phyloP scores from a whole-genome alignment of 2,329 filamentous ascomycete species.

The Cercospora citrullina region DNA sequence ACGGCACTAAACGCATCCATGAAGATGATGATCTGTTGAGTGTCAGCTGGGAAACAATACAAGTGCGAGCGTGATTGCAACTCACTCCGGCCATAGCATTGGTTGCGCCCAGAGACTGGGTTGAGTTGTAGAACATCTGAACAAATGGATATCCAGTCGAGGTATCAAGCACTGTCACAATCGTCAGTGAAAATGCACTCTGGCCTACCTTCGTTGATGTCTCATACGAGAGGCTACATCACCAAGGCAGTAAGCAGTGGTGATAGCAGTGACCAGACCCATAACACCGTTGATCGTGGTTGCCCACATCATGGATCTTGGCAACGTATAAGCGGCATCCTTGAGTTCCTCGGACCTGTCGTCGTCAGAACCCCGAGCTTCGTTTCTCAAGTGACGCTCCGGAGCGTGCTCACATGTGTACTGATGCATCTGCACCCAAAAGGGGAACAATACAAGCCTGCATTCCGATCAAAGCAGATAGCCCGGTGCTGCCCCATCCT shows the following conservation, averaged over 20 bases:
- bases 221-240: slow-evolving; percentile 17
- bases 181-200: background rate
- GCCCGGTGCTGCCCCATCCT: slow-evolving; percentile 42
- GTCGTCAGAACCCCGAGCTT: slow-evolving; percentile 14
- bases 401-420: slow-evolving; percentile 15
- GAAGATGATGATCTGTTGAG: slow-evolving; percentile 28
- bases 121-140: slow-evolving; percentile 32
- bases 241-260: slow-evolving; percentile 27
- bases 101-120: slow-evolving; percentile 28
- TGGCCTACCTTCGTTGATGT: background rate
- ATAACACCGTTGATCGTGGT: slow-evolving; percentile 22
- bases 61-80: background rate
- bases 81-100: slow-evolving; percentile 27
- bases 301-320: slow-evolving; percentile 27
- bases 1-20: slow-evolving; percentile 27
- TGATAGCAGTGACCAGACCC: slow-evolving; percentile 23
- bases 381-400: slow-evolving; percentile 6
- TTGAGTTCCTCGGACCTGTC: slow-evolving; percentile 34
- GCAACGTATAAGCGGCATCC: slow-evolving; percentile 29
- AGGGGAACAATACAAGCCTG: slow-evolving; percentile 11
- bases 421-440: slow-evolving; percentile 27
- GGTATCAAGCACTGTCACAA: slow-evolving; percentile 27
- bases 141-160: slow-evolving; percentile 32
- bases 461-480: slow-evolving; percentile 47
- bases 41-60: slow-evolving; percentile 5